Evolutionary conservation across 495 filamentous ascomycete genomes (phyloP), one percentile per base, ranked within the genome.

Genomic region (Penicillium lividum): DNA sequence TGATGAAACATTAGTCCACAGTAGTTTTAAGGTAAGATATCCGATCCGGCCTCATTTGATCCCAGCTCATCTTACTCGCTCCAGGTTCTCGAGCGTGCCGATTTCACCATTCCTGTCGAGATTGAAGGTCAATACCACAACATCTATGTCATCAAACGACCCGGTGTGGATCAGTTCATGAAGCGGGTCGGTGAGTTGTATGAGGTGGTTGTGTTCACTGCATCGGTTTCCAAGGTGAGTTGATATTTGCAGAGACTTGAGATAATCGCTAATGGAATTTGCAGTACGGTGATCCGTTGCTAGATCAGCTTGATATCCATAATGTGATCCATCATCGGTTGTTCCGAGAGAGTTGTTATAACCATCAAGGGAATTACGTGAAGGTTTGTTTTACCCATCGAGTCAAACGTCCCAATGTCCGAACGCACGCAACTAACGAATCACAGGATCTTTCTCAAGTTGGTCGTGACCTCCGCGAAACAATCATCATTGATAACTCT

Each of bases 401-500:
- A 40, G 31, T 16, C 38, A 40, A 40, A 3, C 22, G 1, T 22
- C 22, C 22, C 22, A 22, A 16, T 16, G 13, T 22, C 7, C 8
- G 43, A 8, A 27, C 28, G 27, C 28, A 58, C 40, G 11, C 48
- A 47, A 34, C 54, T 70, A 56, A 75, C 60, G 8, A 8, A 53
- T 55, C 25, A 52, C 58, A 87, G 86, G 94, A 99, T 69, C 85
- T 99, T 30, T 97, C 94, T 15, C 94, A 97, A 80, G 84, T 99
- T 52, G 94, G 94, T 49, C 89, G 94, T 53, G 92, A 99, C 74
- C 86, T 99, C 48, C 89, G 88, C 65, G 94, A 98, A 68, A 98
- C 93, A 3, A 99, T 99, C 69, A 99, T 99, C 70, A 99, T 99
- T 68, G 94, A 99, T 77, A 99, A 99, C 75, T 98, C 94, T 25